A percentile compares a stretch with the other conserved stretches of the same genome.
Evolutionary conservation across 768 basidiomycete species (phyloP).

Genomic region (Kwoniella botswanensis): DNA sequence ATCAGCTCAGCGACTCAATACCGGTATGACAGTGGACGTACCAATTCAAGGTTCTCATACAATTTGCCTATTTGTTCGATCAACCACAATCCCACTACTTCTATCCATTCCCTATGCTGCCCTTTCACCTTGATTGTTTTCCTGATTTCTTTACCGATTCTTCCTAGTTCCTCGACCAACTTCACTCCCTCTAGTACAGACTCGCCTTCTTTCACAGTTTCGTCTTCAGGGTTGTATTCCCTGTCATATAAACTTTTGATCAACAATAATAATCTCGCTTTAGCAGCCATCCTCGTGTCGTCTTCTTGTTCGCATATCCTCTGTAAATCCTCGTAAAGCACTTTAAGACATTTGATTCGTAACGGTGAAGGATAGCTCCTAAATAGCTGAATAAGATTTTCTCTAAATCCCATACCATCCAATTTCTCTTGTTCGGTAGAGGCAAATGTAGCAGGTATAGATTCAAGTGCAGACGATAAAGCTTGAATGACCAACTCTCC

Average conservation of each 20-base stretch:
- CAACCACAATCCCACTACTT: constrained; percentile 62
- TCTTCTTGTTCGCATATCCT: not conserved
- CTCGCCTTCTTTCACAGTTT: constrained; percentile 41
- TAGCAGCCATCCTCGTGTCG: constrained; percentile 15
- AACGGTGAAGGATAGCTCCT: constrained; percentile 56
- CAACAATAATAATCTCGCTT: constrained; percentile 43
- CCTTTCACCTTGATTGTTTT: constrained; percentile 40
- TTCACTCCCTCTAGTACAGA: constrained; percentile 61
- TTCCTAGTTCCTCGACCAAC: constrained; percentile 67
- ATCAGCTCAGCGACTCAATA: not conserved
- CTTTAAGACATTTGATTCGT: constrained; percentile 38
- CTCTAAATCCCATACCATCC: constrained; percentile 60
- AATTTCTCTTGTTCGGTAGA: constrained; percentile 22
- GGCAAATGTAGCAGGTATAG: constrained; percentile 18
- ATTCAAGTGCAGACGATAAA: constrained; percentile 28
- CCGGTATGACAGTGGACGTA: constrained; percentile 37
- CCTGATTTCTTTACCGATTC: constrained; percentile 64
- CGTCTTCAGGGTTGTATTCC: constrained; percentile 44
- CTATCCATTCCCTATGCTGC: constrained; percentile 39
- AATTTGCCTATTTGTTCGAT: constrained; percentile 62
- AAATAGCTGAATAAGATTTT: constrained; percentile 43
- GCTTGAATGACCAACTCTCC: constrained; percentile 40
- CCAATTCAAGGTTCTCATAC: constrained; percentile 54
- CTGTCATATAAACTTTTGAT: constrained; percentile 52
- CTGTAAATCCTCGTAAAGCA: constrained; percentile 48